phyloP scores from a whole-genome alignment of 352 stramenopile species.

The Phytopythium sindhum region DNA sequence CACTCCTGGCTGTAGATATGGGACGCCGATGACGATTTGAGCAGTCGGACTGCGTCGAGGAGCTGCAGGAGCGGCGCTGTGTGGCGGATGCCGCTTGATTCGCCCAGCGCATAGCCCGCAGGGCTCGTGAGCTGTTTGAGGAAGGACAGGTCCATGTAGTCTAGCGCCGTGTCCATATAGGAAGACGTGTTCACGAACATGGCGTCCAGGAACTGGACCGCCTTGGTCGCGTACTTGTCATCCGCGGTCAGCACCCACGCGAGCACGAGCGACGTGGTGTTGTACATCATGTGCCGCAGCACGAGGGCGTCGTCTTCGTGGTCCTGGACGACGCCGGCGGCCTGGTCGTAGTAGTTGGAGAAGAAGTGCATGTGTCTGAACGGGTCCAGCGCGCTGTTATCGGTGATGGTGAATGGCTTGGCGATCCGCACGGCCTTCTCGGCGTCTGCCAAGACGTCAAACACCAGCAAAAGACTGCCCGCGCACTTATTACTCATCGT shows the following conservation, averaged over 20 bases:
- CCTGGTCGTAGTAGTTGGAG: constrained; percentile 31
- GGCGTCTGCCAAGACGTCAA: constrained; percentile 24
- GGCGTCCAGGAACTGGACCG: constrained; percentile 20
- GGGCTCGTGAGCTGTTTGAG: constrained; percentile 19
- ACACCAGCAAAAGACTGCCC: background rate
- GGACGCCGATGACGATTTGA: constrained; percentile 11
- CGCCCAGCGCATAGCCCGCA: constrained; percentile 11
- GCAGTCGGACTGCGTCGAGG: constrained; percentile 34
- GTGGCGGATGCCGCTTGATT: constrained; percentile 25
- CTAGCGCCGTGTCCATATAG: constrained; percentile 24
- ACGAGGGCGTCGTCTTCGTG: constrained; percentile 21
- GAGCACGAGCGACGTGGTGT: constrained; percentile 38
- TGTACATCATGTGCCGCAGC: constrained; percentile 46
- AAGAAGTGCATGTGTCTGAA: constrained; percentile 20
- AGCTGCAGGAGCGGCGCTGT: constrained; percentile 29
- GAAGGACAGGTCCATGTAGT: constrained; percentile 34
- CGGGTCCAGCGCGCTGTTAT: constrained; percentile 16
- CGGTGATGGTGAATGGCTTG: constrained; percentile 23
- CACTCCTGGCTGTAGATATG: background rate
- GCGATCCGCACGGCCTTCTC: constrained; percentile 18
- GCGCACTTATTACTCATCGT: background rate
- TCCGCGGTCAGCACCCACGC: constrained; percentile 32
- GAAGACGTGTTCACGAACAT: constrained; percentile 34
- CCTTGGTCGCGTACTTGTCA: constrained; percentile 26
- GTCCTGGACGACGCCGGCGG: background rate